Evolutionary conservation across 306 rosid species (phyloP).

Genomic region (Lupinus albus): DNA sequence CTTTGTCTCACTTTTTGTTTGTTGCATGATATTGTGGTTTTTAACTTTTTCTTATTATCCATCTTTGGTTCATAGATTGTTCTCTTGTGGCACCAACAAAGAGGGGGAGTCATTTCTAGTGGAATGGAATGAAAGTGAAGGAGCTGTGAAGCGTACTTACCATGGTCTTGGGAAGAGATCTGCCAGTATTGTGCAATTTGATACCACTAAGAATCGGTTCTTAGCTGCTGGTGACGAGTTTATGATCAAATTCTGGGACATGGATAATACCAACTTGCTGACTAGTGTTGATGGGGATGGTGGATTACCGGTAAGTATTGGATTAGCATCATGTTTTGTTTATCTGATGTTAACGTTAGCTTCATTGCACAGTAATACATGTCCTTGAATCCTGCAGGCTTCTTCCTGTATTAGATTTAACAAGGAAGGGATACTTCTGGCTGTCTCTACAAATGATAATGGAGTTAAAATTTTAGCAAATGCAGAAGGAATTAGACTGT

Average conservation of each 20-base stretch:
- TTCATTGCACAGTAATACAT: constrained; percentile 37
- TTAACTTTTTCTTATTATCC: constrained; percentile 29
- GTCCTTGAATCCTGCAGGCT: constrained; percentile 61
- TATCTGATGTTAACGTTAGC: constrained; percentile 29
- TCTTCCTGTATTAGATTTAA: constrained; percentile 93
- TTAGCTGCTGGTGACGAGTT: constrained; percentile 94
- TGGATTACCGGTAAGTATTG: constrained; percentile 73
- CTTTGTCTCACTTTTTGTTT: constrained; percentile 18
- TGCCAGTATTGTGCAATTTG: constrained; percentile 91
- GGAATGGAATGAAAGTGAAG: constrained; percentile 99
- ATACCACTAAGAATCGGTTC: constrained; percentile 93
- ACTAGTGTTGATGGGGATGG: constrained; percentile 80
- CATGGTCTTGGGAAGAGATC: constrained; percentile 92
- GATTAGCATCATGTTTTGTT: constrained; percentile 15
- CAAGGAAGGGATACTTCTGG: constrained; percentile 89
- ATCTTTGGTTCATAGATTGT: constrained; percentile 61
- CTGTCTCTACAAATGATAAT: constrained; percentile 84
- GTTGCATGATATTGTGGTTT: constrained; percentile 28
- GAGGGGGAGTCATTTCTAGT: constrained; percentile 97
- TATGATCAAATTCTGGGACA: constrained; percentile 92
- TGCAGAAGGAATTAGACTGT: constrained; percentile 83
- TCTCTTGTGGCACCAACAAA: constrained; percentile 96
- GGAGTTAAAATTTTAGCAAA: constrained; percentile 90
- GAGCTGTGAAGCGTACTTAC: constrained; percentile 89
- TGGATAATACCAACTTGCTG: constrained; percentile 72